Percentiles rank a stretch among this genome's conserved stretches.
These are phyloP conservation scores for Gamsiella multidivaricata DNA, from an alignment of 192 early-diverging fungal species.

Conservation along the genomic window DNA sequence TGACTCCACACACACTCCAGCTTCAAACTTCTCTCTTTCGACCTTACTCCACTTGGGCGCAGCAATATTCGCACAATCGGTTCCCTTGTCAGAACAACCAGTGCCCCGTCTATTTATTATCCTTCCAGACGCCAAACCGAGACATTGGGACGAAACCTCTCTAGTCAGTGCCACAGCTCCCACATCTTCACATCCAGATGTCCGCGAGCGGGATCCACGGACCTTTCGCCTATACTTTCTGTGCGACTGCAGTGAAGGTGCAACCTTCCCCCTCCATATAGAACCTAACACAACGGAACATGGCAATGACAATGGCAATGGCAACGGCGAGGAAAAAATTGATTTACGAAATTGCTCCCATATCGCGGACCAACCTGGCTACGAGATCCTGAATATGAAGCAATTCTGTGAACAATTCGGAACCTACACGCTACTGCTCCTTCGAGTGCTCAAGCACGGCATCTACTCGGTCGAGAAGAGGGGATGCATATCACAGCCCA, in stretches of 20 bases:
- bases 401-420: constrained; percentile 22
- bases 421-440: constrained; percentile 8
- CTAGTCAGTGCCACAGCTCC: too few relatives aligned
- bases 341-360: constrained; percentile 27
- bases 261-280: constrained; percentile 10
- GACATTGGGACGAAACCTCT: neutral
- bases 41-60: neutral
- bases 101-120: constrained; percentile 23
- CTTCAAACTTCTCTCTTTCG: too few relatives aligned
- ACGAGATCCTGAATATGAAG: constrained; percentile 14
- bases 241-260: constrained; percentile 18
- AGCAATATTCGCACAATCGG: neutral
- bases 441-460: constrained; percentile 11
- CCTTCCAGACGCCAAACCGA: constrained; percentile 26
- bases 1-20: neutral
- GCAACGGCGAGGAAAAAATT: neutral
- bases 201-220: neutral
- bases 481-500: neutral
- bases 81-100: constrained; percentile 3
- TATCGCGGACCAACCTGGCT: constrained; percentile 24
- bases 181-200: too few relatives aligned
- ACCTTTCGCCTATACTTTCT: constrained; percentile 28
- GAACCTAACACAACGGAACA: neutral
- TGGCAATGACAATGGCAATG: too few relatives aligned
- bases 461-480: neutral